phyloP scores from a whole-genome alignment of 108 stramenopile species.

The Nitzschia sp. region DNA sequence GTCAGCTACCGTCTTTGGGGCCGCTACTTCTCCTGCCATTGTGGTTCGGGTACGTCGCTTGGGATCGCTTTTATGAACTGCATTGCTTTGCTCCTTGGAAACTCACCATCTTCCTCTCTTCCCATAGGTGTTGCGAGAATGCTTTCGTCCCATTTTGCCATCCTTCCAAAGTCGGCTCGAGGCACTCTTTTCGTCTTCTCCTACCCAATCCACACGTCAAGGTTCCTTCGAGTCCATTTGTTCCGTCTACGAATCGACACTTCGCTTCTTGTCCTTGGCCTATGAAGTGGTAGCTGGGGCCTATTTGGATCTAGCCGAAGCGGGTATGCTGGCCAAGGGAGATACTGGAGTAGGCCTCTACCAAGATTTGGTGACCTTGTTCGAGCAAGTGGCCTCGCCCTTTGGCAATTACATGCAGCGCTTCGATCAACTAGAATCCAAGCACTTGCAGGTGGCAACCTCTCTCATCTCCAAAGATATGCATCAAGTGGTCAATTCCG shows the following conservation, averaged over 20 bases:
- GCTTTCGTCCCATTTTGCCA: slow-evolving; percentile 69
- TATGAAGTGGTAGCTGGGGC: slow-evolving; percentile 71
- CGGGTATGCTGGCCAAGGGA: slow-evolving; percentile 21
- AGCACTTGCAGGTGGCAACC: slow-evolving; percentile 54
- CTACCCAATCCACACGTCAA: slow-evolving; percentile 1
- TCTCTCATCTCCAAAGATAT: slow-evolving; percentile 61
- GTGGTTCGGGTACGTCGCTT: slow-evolving; percentile 45
- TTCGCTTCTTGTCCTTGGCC: slow-evolving; percentile 77
- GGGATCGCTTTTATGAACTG: background rate
- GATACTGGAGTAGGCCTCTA: slow-evolving; percentile 44
- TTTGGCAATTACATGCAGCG: slow-evolving; percentile 61
- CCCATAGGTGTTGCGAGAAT: slow-evolving; percentile 53
- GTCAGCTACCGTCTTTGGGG: slow-evolving; percentile 67
- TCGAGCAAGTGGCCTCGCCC: slow-evolving; percentile 64
- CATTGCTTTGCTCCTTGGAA: background rate
- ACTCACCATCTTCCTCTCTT: background rate
- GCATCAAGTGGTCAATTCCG: slow-evolving; percentile 46
- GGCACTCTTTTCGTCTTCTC: slow-evolving; percentile 43
- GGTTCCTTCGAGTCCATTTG: slow-evolving; percentile 72
- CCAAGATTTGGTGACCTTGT: slow-evolving; percentile 41
- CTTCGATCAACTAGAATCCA: slow-evolving; percentile 59
- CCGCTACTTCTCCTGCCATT: slow-evolving; percentile 59
- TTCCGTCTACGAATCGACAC: slow-evolving; percentile 68
- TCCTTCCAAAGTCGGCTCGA: slow-evolving; percentile 70
- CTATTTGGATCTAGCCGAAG: slow-evolving; percentile 53